Evolutionary conservation across 495 filamentous ascomycete species (phyloP).

Genomic region (Evernia prunastri): DNA sequence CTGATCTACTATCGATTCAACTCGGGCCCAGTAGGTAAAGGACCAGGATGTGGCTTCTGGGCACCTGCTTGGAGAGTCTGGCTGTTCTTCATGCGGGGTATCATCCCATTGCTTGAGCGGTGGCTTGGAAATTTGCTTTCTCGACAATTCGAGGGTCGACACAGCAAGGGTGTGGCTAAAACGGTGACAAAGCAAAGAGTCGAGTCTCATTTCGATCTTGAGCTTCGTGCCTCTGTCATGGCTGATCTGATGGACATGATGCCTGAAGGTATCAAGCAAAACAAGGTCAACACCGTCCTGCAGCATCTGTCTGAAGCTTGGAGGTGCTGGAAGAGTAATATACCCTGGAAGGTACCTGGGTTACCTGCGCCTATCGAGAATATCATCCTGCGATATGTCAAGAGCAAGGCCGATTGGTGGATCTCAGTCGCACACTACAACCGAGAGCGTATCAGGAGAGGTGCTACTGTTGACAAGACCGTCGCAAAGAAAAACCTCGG

Average conservation of each 20-base stretch:
- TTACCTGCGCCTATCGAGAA: conserved; percentile 96
- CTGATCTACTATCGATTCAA: conserved; percentile 99
- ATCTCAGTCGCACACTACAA: conserved; percentile 98
- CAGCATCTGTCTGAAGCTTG: conserved; percentile 97
- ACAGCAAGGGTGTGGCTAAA: conserved; percentile 99
- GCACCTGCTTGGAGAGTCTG: conserved; percentile 98
- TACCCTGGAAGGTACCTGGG: conserved; percentile 98
- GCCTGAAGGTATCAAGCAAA: conserved; percentile 99
- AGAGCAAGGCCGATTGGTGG: conserved; percentile 99
- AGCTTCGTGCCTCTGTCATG: conserved; percentile 97
- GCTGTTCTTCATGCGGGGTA: conserved; percentile 99
- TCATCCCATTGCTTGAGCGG: conserved; percentile 91
- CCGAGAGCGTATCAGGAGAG: conserved; percentile 88
- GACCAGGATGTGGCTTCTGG: conserved; percentile 98
- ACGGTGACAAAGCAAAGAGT: conserved; percentile 99
- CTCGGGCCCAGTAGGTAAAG: conserved; percentile 93
- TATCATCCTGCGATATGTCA: conserved; percentile 95
- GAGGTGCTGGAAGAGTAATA: conserved; percentile 99
- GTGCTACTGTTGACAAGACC: conserved; percentile 97
- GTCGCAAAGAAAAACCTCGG: conserved; percentile 99
- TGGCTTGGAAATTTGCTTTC: conserved; percentile 97
- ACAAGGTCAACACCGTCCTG: conserved; percentile 96
- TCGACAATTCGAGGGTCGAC: conserved; percentile 95
- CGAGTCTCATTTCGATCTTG: conserved; percentile 97
- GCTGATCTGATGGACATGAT: conserved; percentile 99